phyloP scores from a whole-genome alignment of 2,329 filamentous ascomycete species.

The Raffaelea deltoideospora region DNA sequence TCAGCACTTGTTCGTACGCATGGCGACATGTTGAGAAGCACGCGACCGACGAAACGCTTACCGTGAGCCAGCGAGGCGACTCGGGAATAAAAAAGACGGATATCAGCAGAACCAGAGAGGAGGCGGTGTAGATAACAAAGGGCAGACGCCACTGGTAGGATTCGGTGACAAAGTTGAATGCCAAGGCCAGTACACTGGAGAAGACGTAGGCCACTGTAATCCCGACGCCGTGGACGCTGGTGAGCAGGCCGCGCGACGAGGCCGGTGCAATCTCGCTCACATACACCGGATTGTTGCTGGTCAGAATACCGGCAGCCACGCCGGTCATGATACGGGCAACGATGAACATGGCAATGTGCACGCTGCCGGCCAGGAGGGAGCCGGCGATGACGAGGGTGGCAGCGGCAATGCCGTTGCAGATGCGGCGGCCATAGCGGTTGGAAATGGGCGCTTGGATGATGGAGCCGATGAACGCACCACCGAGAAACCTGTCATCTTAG shows the following conservation, averaged over 20 bases:
- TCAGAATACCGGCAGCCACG: background rate
- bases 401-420: background rate
- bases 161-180: background rate
- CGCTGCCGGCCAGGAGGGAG: background rate
- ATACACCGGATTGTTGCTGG: background rate
- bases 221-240: background rate
- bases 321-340: background rate
- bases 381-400: background rate
- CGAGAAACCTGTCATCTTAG: background rate
- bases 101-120: background rate
- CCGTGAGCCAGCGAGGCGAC: slow-evolving; percentile 1
- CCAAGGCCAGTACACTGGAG: background rate
- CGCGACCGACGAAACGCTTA: no score
- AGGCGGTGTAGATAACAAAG: background rate
- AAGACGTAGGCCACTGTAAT: background rate
- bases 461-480: background rate
- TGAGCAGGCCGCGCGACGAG: background rate
- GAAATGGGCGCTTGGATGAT: background rate
- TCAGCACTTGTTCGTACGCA: no score
- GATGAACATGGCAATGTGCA: background rate
- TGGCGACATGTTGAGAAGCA: no score
- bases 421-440: background rate
- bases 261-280: slow-evolving; percentile 1
- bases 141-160: background rate
- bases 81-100: background rate